Percentiles rank a stretch among this genome's conserved stretches.
These are phyloP conservation scores for Endocalyx cinctus DNA, from an alignment of 2,329 filamentous ascomycete species.

Conservation along the genomic window DNA sequence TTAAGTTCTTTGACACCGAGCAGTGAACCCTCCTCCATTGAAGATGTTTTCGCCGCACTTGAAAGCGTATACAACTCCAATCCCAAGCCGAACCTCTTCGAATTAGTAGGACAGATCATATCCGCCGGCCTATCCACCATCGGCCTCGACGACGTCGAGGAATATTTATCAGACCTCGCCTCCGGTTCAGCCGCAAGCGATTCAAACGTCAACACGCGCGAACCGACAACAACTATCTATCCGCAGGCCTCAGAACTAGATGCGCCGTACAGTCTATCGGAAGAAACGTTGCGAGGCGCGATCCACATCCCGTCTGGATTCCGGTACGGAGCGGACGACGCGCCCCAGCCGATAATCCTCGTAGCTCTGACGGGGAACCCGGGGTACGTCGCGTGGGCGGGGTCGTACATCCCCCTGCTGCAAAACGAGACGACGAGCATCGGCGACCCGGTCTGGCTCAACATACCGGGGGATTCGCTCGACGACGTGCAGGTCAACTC, in stretches of 20 bases:
- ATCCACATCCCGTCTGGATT: constrained; percentile 49
- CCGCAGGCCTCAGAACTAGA: constrained; percentile 34
- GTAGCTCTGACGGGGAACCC: constrained; percentile 49
- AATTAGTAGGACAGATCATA: constrained; percentile 1
- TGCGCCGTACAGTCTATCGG: constrained; percentile 43
- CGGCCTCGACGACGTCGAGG: constrained; percentile 1
- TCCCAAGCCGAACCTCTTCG: neutral
- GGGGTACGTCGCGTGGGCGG: constrained; percentile 38
- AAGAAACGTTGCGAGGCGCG: constrained; percentile 41
- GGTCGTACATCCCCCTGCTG: constrained; percentile 46
- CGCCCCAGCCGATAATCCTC: constrained; percentile 44
- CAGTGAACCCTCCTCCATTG: constrained; percentile 1
- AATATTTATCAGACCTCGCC: neutral
- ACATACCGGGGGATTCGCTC: constrained; percentile 44
- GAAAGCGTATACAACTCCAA: neutral
- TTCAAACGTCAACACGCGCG: constrained; percentile 1
- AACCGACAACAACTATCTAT: constrained; percentile 24
- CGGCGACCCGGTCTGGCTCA: constrained; percentile 51
- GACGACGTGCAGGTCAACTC: constrained; percentile 45
- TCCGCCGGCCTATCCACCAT: constrained; percentile 2
- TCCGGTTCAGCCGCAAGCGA: neutral
- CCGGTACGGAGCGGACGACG: constrained; percentile 39
- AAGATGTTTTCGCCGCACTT: constrained; percentile 1
- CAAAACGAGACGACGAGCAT: constrained; percentile 26
- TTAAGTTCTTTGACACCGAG: no score